Evolutionary conservation across 441 rosid species (phyloP).

Genomic region (Populus tomentosa): DNA sequence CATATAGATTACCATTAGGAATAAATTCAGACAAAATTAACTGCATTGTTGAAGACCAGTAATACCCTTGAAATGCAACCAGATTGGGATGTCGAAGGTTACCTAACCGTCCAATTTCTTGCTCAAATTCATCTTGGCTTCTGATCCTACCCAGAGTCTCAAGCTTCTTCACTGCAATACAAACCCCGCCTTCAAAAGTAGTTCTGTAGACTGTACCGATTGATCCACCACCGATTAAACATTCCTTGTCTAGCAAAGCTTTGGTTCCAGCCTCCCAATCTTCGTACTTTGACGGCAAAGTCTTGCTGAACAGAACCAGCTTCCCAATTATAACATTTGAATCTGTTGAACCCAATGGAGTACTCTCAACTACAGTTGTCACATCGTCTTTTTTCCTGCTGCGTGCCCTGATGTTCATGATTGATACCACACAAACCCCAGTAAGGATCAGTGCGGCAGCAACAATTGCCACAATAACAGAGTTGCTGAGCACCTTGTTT

Average conservation of each 20-base stretch:
- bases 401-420: constrained; percentile 76
- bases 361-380: constrained; percentile 57
- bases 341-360: constrained; percentile 66
- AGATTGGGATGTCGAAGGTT: constrained; percentile 69
- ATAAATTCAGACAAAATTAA: constrained; percentile 69
- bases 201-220: constrained; percentile 80
- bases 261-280: constrained; percentile 95
- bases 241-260: constrained; percentile 87
- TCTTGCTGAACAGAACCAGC: constrained; percentile 91
- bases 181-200: constrained; percentile 78
- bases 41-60: constrained; percentile 85
- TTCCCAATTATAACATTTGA: constrained; percentile 77
- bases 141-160: constrained; percentile 86
- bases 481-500: constrained; percentile 53
- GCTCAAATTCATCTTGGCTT: constrained; percentile 91
- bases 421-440: constrained; percentile 72
- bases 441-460: constrained; percentile 80
- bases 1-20: constrained; percentile 72
- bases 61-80: constrained; percentile 80
- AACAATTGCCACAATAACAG: constrained; percentile 77
- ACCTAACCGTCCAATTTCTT: constrained; percentile 74
- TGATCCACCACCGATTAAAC: constrained; percentile 74
- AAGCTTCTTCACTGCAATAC: constrained; percentile 93
- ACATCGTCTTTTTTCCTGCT: constrained; percentile 45
- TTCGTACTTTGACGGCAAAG: constrained; percentile 81